phyloP scores from a whole-genome alignment of 345 rosid species.

The Microcos paniculata region DNA sequence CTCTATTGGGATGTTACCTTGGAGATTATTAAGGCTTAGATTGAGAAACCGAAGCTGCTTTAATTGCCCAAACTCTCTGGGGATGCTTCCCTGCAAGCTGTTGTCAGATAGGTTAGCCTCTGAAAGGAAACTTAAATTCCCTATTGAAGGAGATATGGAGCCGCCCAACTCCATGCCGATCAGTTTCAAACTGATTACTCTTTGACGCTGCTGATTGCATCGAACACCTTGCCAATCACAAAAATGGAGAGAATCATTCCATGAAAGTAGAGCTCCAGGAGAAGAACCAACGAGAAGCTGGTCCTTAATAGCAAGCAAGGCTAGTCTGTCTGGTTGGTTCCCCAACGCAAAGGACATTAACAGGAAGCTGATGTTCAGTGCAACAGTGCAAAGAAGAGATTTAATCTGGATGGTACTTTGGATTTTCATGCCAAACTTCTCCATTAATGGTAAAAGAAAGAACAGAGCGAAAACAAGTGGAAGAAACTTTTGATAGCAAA shows the following conservation, averaged over 20 bases:
- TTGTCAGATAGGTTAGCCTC: neutral
- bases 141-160: neutral
- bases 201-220: constrained; percentile 13
- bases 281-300: constrained; percentile 6
- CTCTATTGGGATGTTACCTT: neutral
- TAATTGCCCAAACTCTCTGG: constrained; percentile 16
- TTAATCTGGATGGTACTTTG: neutral
- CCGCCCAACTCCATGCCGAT: neutral
- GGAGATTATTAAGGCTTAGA: neutral
- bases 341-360: neutral
- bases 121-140: neutral
- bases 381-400: neutral
- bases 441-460: neutral
- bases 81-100: constrained; percentile 10
- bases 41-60: constrained; percentile 3
- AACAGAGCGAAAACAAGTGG: no score
- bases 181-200: constrained; percentile 11
- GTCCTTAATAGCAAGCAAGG: constrained; percentile 1
- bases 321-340: neutral
- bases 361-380: neutral
- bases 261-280: neutral
- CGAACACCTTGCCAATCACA: constrained; percentile 30
- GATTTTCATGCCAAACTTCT: neutral
- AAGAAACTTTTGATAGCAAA: no score
- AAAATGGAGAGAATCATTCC: constrained; percentile 17